Conservation (phyloP, 1,139 yeast genomes). For the Saccharomyces hybrid region DNA sequence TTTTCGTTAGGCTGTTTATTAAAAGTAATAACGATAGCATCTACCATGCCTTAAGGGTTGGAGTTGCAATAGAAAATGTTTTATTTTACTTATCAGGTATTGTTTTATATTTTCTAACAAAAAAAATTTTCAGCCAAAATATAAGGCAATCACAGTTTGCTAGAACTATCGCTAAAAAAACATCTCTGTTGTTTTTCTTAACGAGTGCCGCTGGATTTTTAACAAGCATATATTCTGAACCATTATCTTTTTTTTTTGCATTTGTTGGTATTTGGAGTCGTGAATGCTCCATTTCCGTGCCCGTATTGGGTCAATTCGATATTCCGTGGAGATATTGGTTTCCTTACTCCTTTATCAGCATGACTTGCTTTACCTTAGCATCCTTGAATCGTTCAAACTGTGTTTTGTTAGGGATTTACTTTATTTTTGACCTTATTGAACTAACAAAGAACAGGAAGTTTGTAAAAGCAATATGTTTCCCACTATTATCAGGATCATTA, state of each 20-base stretch:
- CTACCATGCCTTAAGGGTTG: constrained; percentile 40
- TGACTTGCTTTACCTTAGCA: constrained; percentile 50
- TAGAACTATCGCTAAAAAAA: constrained; percentile 20
- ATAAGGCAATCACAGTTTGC: constrained; percentile 6
- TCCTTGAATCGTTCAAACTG: constrained; percentile 71
- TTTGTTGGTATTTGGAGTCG: constrained; percentile 53
- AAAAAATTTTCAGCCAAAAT: constrained; percentile 30
- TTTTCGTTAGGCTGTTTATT: constrained; percentile 34
- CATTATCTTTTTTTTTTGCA: constrained; percentile 58
- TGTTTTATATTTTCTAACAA: constrained; percentile 47
- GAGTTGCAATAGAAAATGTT: constrained; percentile 44
- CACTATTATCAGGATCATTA: constrained; percentile 49
- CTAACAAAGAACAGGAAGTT: constrained; percentile 17
- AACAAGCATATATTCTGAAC: constrained; percentile 71
- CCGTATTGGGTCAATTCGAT: constrained; percentile 12
- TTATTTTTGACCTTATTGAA: constrained; percentile 47
- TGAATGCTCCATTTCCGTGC: constrained; percentile 30
- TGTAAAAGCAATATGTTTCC: constrained; percentile 21
- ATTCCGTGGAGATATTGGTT: constrained; percentile 13
- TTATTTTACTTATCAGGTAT: constrained; percentile 47
- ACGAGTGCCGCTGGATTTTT: constrained; percentile 82
- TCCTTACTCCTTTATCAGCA: constrained; percentile 42
- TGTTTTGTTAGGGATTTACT: constrained; percentile 61
- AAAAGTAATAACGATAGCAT: constrained; percentile 25
- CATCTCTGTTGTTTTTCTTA: constrained; percentile 45